Percentiles rank a stretch among this genome's conserved stretches.
Evolutionary conservation across 2,329 filamentous ascomycete genomes (phyloP).

Genomic region (Aureobasidium sp.): DNA sequence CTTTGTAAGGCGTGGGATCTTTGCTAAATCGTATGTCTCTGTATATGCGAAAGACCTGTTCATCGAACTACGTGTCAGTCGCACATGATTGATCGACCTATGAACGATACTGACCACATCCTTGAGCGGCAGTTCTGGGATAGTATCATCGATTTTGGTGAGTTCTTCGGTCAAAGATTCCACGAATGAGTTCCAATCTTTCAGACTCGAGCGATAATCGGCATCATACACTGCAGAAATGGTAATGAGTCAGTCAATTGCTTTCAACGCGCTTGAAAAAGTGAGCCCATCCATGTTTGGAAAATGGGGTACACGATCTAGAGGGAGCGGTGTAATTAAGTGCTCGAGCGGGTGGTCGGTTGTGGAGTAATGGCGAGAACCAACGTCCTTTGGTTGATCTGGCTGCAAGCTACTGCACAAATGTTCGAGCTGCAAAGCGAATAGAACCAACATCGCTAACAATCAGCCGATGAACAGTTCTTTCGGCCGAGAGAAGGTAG

Average conservation of each 20-base stretch:
- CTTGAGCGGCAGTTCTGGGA: slow-evolving; percentile 79
- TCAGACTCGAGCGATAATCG: slow-evolving; percentile 69
- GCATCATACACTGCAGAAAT: slow-evolving; percentile 60
- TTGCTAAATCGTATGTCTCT: slow-evolving; percentile 78
- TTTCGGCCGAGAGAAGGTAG: background rate
- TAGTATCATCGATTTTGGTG: slow-evolving; percentile 65
- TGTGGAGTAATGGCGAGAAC: background rate
- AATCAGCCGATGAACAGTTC: background rate
- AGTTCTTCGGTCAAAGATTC: slow-evolving; percentile 65
- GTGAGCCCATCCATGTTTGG: background rate
- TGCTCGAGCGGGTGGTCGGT: background rate
- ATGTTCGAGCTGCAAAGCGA: background rate
- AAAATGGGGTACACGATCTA: background rate
- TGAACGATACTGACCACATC: slow-evolving; percentile 54
- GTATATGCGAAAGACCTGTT: slow-evolving; percentile 73
- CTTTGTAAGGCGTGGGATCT: slow-evolving; percentile 84
- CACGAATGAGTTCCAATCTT: slow-evolving; percentile 76
- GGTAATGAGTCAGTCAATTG: slow-evolving; percentile 6
- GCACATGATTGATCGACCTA: background rate
- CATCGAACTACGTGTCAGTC: background rate
- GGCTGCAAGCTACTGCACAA: slow-evolving; percentile 14
- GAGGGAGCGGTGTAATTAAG: background rate
- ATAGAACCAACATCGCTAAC: background rate
- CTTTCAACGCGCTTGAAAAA: background rate
- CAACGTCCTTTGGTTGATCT: background rate